These are phyloP conservation scores for Phytopythium boreale DNA, from an alignment of 352 stramenopile species.

Conservation along the genomic window DNA sequence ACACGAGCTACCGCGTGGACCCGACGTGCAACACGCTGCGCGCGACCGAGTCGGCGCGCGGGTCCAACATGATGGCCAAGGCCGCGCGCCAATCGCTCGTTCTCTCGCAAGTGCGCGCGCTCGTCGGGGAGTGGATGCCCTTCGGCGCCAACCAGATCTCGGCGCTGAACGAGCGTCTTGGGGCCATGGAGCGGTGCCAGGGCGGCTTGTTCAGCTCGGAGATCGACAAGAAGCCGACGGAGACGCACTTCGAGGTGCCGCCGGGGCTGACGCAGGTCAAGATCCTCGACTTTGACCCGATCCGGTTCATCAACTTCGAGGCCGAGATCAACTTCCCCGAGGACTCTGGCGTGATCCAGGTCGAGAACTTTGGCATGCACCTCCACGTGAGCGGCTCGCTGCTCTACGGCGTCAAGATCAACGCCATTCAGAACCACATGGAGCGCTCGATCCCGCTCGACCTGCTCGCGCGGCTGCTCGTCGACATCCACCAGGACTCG, in stretches of 20 bases:
- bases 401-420: constrained; percentile 81
- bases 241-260: constrained; percentile 80
- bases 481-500: constrained; percentile 94
- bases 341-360: constrained; percentile 91
- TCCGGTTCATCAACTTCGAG: constrained; percentile 97
- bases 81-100: constrained; percentile 95
- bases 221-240: constrained; percentile 78
- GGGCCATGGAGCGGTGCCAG: constrained; percentile 92
- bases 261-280: constrained; percentile 91
- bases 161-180: constrained; percentile 93
- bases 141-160: constrained; percentile 96
- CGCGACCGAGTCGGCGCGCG: constrained; percentile 85
- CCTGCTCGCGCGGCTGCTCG: constrained; percentile 91
- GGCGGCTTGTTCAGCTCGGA: constrained; percentile 94
- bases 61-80: constrained; percentile 90
- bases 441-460: constrained; percentile 94
- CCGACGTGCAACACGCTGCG: constrained; percentile 94
- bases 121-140: constrained; percentile 95
- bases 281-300: constrained; percentile 95
- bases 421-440: constrained; percentile 96
- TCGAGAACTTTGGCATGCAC: constrained; percentile 93
- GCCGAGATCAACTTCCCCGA: constrained; percentile 95
- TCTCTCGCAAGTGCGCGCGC: constrained; percentile 93
- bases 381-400: constrained; percentile 69
- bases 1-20: constrained; percentile 80